A percentile compares a stretch with the other conserved stretches of the same genome.
Evolutionary conservation across 768 basidiomycete species (phyloP).

Genomic region (Tricholoma flavovirens): DNA sequence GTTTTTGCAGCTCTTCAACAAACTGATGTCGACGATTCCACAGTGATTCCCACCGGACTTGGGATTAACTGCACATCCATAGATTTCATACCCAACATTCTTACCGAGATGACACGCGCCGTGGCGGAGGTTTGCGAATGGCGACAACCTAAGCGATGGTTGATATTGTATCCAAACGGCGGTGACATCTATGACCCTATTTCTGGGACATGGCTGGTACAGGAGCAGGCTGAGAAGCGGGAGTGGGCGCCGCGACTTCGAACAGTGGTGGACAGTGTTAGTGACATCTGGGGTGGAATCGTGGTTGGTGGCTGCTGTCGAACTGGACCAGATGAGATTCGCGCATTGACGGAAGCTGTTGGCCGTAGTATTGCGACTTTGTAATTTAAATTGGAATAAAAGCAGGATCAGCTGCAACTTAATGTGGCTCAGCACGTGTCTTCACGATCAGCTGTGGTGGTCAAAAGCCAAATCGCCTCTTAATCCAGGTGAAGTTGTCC

Average conservation of each 20-base stretch:
- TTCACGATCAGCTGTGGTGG: neutral
- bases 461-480: too few species aligned
- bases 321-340: conserved; percentile 49
- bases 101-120: conserved; percentile 30
- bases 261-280: conserved; percentile 14
- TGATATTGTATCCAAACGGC: conserved; percentile 73
- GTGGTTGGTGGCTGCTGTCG: conserved; percentile 71
- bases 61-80: conserved; percentile 72
- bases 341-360: neutral
- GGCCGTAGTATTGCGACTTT: too few species aligned
- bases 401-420: too few species aligned
- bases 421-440: neutral
- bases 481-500: neutral
- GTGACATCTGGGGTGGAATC: conserved; percentile 36
- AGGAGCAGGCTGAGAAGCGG: conserved; percentile 12
- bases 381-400: too few species aligned
- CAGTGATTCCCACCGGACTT: conserved; percentile 43
- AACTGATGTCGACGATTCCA: conserved; percentile 2
- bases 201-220: conserved; percentile 37
- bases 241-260: conserved; percentile 33
- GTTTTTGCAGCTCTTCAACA: conserved; percentile 33
- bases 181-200: conserved; percentile 48
- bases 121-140: conserved; percentile 8
- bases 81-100: conserved; percentile 34
- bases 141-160: conserved; percentile 33